A percentile compares a stretch with the other conserved stretches of the same genome.
Conservation (phyloP, 1,284 basidiomycete genomes). For the Ganoderma lucidum region DNA sequence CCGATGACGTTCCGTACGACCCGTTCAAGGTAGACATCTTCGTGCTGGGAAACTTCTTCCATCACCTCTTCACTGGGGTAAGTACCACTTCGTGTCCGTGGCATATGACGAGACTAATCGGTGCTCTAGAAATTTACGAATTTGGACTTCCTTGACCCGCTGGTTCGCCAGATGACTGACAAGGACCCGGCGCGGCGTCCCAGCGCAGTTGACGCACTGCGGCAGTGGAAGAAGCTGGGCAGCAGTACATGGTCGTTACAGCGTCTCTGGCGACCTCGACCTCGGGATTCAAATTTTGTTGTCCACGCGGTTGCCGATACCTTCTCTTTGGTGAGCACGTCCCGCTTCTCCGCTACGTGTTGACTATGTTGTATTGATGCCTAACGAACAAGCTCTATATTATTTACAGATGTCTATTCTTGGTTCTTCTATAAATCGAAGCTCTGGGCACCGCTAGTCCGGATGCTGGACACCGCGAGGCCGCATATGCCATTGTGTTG, state of each 20-base stretch:
- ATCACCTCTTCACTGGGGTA: not conserved
- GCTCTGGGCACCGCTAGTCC: not conserved
- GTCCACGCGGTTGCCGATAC: not conserved
- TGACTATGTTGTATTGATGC: not conserved
- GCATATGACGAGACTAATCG: not conserved
- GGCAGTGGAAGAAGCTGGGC: not conserved
- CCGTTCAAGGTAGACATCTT: slow-evolving; percentile 43
- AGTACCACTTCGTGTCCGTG: not conserved
- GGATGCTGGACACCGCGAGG: not conserved
- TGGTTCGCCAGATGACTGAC: not conserved
- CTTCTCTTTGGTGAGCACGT: not conserved
- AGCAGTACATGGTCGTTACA: not conserved
- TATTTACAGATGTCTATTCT: not conserved
- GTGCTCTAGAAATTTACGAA: not conserved
- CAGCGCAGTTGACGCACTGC: not conserved
- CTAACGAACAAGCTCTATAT: not conserved
- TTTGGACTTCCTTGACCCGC: slow-evolving; percentile 1
- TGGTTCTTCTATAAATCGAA: not conserved
- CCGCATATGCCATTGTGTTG: not conserved
- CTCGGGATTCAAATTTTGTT: not conserved
- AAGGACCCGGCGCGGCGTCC: not conserved
- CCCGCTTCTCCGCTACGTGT: not conserved
- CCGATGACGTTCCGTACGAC: slow-evolving; percentile 37
- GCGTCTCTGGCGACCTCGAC: not conserved
- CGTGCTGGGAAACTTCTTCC: slow-evolving; percentile 36